Conservation (phyloP, 164 flowering plant species). For the Sedum album region DNA sequence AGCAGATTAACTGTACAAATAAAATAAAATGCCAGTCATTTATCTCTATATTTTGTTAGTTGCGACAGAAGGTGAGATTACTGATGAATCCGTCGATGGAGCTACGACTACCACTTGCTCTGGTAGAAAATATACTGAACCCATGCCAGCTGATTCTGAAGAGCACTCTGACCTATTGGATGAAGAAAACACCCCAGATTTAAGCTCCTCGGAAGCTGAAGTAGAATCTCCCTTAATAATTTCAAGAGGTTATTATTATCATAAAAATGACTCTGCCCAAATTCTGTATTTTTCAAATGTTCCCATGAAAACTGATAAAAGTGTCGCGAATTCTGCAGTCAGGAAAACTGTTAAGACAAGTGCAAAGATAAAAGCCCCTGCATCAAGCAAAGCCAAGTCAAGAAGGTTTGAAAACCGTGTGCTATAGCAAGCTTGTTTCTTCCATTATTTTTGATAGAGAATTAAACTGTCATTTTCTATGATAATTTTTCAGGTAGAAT, state of each 20-base stretch:
- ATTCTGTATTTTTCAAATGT: not conserved
- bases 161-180: constrained; percentile 36
- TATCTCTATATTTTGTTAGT: constrained; percentile 1
- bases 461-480: not conserved
- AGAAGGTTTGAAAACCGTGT: constrained; percentile 14
- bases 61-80: constrained; percentile 42
- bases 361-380: constrained; percentile 14
- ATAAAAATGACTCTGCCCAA: constrained; percentile 3
- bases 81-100: constrained; percentile 29
- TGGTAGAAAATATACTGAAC: constrained; percentile 14
- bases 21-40: not conserved
- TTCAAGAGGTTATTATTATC: constrained; percentile 29
- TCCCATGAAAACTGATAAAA: constrained; percentile 19
- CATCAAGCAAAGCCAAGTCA: constrained; percentile 24
- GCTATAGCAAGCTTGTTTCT: not conserved
- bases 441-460: not conserved
- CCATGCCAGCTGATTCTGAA: constrained; percentile 20
- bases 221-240: constrained; percentile 29
- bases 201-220: constrained; percentile 38
- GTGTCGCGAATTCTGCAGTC: constrained; percentile 25
- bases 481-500: not conserved
- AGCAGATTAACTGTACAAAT: not conserved
- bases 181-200: constrained; percentile 33
- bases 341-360: constrained; percentile 25
- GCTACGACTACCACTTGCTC: constrained; percentile 10